Conservation (phyloP, 805 yeast species). For the Schwanniomyces yamadae region DNA sequence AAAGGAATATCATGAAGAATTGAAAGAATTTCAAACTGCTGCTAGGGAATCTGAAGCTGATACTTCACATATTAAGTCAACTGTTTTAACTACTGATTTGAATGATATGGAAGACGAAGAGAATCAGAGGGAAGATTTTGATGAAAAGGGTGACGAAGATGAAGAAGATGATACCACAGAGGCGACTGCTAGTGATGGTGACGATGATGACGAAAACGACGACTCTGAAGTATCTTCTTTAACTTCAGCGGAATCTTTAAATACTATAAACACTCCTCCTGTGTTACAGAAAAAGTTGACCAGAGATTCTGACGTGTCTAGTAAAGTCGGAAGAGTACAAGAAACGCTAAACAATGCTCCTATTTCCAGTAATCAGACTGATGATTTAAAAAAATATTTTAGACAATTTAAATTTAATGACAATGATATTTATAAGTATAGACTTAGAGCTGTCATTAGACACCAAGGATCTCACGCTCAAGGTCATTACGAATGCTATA, state of each 20-base stretch:
- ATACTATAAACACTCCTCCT: slow-evolving; percentile 3
- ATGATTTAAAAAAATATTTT: slow-evolving; percentile 35
- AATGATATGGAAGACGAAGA: slow-evolving; percentile 33
- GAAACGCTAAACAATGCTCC: slow-evolving; percentile 38
- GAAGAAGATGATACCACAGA: slow-evolving; percentile 25
- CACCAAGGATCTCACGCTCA: slow-evolving; percentile 86
- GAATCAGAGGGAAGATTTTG: slow-evolving; percentile 39
- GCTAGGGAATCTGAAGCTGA: slow-evolving; percentile 17
- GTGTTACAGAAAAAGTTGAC: slow-evolving; percentile 11
- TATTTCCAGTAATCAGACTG: slow-evolving; percentile 37
- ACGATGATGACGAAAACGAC: slow-evolving; percentile 15
- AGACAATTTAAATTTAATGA: slow-evolving; percentile 39
- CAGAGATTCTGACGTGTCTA: slow-evolving; percentile 11
- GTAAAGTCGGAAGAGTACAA: slow-evolving; percentile 13
- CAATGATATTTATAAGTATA: slow-evolving; percentile 48
- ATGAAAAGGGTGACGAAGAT: slow-evolving; percentile 31
- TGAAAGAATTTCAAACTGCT: slow-evolving; percentile 32
- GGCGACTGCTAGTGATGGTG: slow-evolving; percentile 11
- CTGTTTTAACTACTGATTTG: slow-evolving; percentile 26
- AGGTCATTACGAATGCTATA: slow-evolving; percentile 90
- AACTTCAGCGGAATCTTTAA: slow-evolving; percentile 17
- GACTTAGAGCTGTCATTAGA: slow-evolving; percentile 68
- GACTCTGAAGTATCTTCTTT: slow-evolving; percentile 19
- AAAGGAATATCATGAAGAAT: slow-evolving; percentile 34
- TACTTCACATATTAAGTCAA: slow-evolving; percentile 15